Percentiles rank a stretch among this genome's conserved stretches.
These are phyloP conservation scores for Vigna mungo DNA, from an alignment of 306 rosid species.

Conservation along the genomic window DNA sequence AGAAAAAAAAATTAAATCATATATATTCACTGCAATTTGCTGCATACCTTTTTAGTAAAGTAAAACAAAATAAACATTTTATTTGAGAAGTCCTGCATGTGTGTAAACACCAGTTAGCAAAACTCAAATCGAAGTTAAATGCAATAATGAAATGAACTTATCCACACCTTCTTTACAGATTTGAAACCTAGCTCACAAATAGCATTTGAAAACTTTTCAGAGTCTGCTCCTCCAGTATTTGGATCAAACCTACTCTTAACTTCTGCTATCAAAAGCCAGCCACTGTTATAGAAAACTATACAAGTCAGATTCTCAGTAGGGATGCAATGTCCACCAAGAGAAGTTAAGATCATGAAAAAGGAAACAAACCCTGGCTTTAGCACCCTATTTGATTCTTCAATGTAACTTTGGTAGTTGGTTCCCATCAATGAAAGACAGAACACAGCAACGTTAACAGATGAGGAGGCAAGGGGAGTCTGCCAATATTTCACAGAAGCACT, in stretches of 20 bases:
- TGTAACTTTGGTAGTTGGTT: conserved; percentile 73
- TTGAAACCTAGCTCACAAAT: conserved; percentile 77
- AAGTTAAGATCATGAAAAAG: neutral
- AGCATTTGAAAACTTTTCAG: conserved; percentile 69
- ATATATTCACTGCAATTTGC: conserved; percentile 16
- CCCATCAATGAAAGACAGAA: conserved; percentile 97
- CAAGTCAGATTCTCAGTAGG: conserved; percentile 39
- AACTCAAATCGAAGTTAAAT: neutral
- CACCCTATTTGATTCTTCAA: conserved; percentile 79
- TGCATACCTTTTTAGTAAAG: conserved; percentile 82
- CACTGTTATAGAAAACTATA: conserved; percentile 53
- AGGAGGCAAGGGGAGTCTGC: conserved; percentile 74
- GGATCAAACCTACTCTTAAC: conserved; percentile 95
- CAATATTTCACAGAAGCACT: conserved; percentile 38
- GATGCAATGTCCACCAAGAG: neutral
- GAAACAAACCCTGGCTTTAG: conserved; percentile 74
- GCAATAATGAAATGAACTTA: conserved; percentile 29
- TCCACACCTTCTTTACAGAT: conserved; percentile 59
- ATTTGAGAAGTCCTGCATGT: conserved; percentile 84
- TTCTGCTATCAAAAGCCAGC: conserved; percentile 96
- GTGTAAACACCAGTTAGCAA: conserved; percentile 49
- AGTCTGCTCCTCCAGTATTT: conserved; percentile 88
- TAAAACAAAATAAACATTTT: conserved; percentile 85
- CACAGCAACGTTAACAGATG: conserved; percentile 79
- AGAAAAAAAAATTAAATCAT: conserved; percentile 1